Evolutionary conservation across 768 basidiomycete genomes (phyloP).

Genomic region (Lactifluus pinguis): DNA sequence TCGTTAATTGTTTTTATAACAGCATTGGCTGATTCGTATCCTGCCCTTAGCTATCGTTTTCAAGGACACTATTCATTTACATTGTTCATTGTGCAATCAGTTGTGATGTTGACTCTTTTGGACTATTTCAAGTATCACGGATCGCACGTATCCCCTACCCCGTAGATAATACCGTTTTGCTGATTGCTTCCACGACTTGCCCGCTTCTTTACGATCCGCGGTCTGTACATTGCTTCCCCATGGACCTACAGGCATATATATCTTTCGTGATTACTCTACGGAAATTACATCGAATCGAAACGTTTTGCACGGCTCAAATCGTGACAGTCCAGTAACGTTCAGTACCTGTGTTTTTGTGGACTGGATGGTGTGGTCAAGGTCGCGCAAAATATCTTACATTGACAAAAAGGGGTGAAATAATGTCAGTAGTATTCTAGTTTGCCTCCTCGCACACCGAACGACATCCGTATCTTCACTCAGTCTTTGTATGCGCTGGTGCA

Average conservation of each 20-base stretch:
- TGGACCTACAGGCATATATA: conserved; percentile 3
- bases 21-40: conserved; percentile 1
- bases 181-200: not conserved
- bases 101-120: conserved; percentile 34
- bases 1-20: conserved; percentile 12
- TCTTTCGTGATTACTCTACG: conserved; percentile 1
- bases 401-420: not conserved
- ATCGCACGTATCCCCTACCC: not conserved
- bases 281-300: conserved; percentile 5
- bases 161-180: conserved; percentile 5
- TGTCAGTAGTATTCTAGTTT: not conserved
- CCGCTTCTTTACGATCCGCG: not conserved
- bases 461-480: not conserved
- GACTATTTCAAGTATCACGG: not conserved
- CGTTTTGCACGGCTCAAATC: not conserved
- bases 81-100: conserved; percentile 60
- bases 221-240: not conserved
- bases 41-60: conserved; percentile 45
- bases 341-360: no score
- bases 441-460: not conserved
- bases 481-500: conserved; percentile 1
- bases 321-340: no score
- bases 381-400: not conserved
- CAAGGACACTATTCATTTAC: conserved; percentile 47
- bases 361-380: no score